Conservation (phyloP, 805 yeast genomes). For the Candida morakotiae region DNA sequence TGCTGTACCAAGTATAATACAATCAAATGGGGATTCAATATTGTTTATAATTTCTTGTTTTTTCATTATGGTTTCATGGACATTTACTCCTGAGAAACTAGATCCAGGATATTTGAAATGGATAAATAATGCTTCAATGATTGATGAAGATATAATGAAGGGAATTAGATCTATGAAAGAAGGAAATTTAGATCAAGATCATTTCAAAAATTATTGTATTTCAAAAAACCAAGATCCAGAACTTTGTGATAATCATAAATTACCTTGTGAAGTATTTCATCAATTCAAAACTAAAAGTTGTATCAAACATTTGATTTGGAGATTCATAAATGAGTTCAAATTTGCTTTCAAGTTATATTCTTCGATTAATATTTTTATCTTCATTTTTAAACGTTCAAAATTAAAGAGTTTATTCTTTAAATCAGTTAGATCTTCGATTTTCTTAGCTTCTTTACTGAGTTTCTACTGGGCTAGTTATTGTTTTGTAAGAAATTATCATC, state of each 20-base stretch:
- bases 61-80: conserved; percentile 30
- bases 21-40: conserved; percentile 17
- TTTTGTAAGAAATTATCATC: conserved; percentile 29
- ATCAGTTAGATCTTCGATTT: conserved; percentile 32
- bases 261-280: conserved; percentile 37
- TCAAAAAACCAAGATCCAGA: conserved; percentile 25
- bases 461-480: conserved; percentile 40
- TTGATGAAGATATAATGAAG: conserved; percentile 32
- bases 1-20: conserved; percentile 9
- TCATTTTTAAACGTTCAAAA: conserved; percentile 4
- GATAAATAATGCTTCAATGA: conserved; percentile 42
- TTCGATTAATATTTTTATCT: conserved; percentile 29
- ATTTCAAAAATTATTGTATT: conserved; percentile 23
- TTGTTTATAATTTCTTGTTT: conserved; percentile 20
- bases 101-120: conserved; percentile 37
- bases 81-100: conserved; percentile 29
- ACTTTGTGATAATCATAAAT: conserved; percentile 19
- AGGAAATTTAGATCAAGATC: conserved; percentile 20
- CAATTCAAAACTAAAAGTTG: conserved; percentile 27
- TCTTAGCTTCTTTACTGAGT: conserved; percentile 32
- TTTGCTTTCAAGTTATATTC: conserved; percentile 33
- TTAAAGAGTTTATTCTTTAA: conserved; percentile 5
- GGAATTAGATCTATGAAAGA: conserved; percentile 24
- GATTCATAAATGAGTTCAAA: conserved; percentile 31
- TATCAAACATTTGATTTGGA: conserved; percentile 34